Base-by-base conservation (phyloP, 2,329 filamentous ascomycete species). In the Tolypocladium tropicale region DNA sequence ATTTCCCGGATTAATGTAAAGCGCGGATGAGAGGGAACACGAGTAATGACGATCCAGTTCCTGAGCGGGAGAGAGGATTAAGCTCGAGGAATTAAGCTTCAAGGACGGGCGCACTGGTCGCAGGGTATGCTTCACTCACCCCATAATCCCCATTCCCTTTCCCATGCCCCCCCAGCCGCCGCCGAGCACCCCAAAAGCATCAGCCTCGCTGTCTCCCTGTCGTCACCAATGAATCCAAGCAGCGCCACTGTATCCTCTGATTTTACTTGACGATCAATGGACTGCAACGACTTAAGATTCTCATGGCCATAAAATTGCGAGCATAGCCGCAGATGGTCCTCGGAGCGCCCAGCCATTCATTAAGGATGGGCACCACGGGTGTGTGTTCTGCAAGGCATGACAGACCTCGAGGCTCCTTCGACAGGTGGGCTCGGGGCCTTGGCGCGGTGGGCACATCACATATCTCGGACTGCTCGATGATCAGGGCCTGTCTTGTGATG, bases 1-100 rank as follows among this genome's bases (percentile, higher is more conserved):
- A 59, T 52, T 62, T 61, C 59, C 57, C 64, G 59, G 65, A 67
- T 62, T 67, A 57, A 60, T 68, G 68, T 71, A 71, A 71, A 69
- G 65, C 63, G 62, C 67, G 59, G 61, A 59, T 62, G 60, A 65
- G 63, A 60, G 57, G 58, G 56, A 56, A 55, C n/a, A n/a, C n/a
- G n/a, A n/a, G n/a, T 55, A 46, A 61, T 61, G 54, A 59, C 55
- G 53, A 55, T 53, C 52, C 57, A 49, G 55, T 56, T 53, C 55
- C 56, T 55, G 55, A 57, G 53, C 55, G 50, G 59, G 55, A 65
- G 64, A 54, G 63, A 65, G 60, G 60, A 62, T 61, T 61, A 59
- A 64, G 52, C 59, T 60, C 55, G n/a, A n/a, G n/a, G n/a, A n/a
- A n/a, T n/a, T n/a, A n/a, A n/a, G n/a, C n/a, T n/a, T n/a, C 57